Conservation (phyloP, 73 alveolate species). For the Paramecium sexaurelia region DNA sequence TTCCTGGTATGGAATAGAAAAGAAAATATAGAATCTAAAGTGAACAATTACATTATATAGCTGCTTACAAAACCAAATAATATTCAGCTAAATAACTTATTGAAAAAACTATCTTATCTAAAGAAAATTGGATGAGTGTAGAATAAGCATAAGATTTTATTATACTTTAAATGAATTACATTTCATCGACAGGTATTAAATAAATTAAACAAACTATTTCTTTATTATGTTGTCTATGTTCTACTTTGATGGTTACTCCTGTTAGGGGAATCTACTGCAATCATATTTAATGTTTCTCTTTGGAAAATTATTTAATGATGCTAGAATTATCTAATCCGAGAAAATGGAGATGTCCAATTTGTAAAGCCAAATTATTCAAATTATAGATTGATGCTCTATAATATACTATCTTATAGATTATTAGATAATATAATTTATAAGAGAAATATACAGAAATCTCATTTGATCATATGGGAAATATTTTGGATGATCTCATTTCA, state of each 20-base stretch:
- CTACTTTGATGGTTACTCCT: neutral
- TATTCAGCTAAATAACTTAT: neutral
- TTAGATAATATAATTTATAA: neutral
- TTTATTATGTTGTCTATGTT: neutral
- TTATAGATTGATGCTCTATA: neutral
- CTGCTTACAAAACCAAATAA: neutral
- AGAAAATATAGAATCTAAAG: neutral
- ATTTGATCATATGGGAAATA: constrained; percentile 29
- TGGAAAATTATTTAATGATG: neutral
- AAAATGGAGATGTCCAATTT: constrained; percentile 37
- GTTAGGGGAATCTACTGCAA: constrained; percentile 31
- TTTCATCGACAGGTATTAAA: neutral
- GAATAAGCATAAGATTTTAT: constrained; percentile 25
- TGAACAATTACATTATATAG: neutral
- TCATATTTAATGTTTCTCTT: constrained; percentile 19
- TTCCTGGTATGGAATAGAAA: neutral
- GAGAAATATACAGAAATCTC: neutral
- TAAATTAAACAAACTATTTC: neutral
- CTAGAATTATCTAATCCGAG: neutral
- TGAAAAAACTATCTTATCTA: neutral
- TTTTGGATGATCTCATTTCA: neutral
- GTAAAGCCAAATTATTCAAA: constrained; percentile 4
- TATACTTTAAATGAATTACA: neutral
- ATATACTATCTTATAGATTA: neutral
- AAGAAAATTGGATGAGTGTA: constrained; percentile 51